Conservation (phyloP, 2,329 filamentous ascomycete species). For the Fusarium papillatum region DNA sequence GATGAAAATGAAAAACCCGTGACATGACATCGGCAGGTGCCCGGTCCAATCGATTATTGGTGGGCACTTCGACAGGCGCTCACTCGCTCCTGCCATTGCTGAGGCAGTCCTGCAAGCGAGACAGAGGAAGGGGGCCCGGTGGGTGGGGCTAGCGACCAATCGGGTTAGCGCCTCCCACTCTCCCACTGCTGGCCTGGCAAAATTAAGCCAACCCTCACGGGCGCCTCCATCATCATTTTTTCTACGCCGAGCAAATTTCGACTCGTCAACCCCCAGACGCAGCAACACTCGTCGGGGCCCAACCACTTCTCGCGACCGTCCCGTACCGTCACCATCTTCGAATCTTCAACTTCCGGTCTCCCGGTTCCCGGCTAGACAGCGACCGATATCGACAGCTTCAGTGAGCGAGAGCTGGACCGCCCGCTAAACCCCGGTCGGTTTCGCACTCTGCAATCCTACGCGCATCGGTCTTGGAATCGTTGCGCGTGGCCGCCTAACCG, state of each 20-base stretch:
- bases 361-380: constrained; percentile 15
- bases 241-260: constrained; percentile 59
- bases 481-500: constrained; percentile 64
- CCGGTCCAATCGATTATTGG: constrained; percentile 13
- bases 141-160: constrained; percentile 34
- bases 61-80: constrained; percentile 5
- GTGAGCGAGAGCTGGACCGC: constrained; percentile 44
- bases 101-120: constrained; percentile 39
- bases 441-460: constrained; percentile 49
- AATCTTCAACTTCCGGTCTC: constrained; percentile 12
- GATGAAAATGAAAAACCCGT: constrained; percentile 38
- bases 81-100: constrained; percentile 26
- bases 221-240: constrained; percentile 53
- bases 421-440: constrained; percentile 44
- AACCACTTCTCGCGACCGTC: constrained; percentile 43
- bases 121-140: constrained; percentile 31
- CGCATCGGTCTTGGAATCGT: constrained; percentile 57
- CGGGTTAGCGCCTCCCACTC: constrained; percentile 57
- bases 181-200: constrained; percentile 57
- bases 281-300: constrained; percentile 55
- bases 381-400: constrained; percentile 24
- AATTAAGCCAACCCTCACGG: constrained; percentile 60
- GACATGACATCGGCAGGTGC: constrained; percentile 31
- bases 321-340: constrained; percentile 29
- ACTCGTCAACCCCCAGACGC: constrained; percentile 58